Conservation (phyloP, 305 asterid genomes). For the Salvia sclarea region DNA sequence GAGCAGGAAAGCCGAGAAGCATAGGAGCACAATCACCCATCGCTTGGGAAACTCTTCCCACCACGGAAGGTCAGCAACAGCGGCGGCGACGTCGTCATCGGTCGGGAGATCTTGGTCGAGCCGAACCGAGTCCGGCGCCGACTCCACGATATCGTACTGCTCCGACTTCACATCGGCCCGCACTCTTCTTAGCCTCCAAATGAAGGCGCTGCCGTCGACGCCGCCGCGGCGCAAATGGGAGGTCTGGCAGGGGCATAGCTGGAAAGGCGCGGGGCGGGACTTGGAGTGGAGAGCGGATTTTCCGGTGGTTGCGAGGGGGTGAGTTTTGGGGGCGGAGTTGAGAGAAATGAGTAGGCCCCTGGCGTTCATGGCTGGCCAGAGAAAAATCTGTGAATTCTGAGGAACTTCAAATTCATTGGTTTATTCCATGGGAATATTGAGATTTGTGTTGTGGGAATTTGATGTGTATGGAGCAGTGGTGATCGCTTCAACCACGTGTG, state of each 20-base stretch:
- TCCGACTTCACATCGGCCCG: slow-evolving; percentile 68
- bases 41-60: slow-evolving; percentile 79
- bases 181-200: slow-evolving; percentile 39
- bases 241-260: slow-evolving; percentile 32
- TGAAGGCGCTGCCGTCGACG: slow-evolving; percentile 25
- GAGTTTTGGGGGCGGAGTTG: slow-evolving; percentile 54
- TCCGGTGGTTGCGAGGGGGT: slow-evolving; percentile 19
- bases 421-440: slow-evolving; percentile 13
- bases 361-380: slow-evolving; percentile 56
- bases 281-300: slow-evolving; percentile 25
- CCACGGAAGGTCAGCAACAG: slow-evolving; percentile 57
- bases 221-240: not conserved
- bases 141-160: slow-evolving; percentile 48
- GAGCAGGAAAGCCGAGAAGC: slow-evolving; percentile 77
- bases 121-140: slow-evolving; percentile 46
- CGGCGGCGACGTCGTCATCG: slow-evolving; percentile 36
- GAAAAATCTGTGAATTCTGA: not conserved
- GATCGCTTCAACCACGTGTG: slow-evolving; percentile 29
- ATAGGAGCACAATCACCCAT: slow-evolving; percentile 82
- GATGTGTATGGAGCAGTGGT: slow-evolving; percentile 15
- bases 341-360: slow-evolving; percentile 56
- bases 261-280: slow-evolving; percentile 26
- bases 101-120: slow-evolving; percentile 32
- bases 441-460: not conserved
- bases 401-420: not conserved